Evolutionary conservation across 2,329 filamentous ascomycete genomes (phyloP).

Genomic region (Fusarium burgessii): DNA sequence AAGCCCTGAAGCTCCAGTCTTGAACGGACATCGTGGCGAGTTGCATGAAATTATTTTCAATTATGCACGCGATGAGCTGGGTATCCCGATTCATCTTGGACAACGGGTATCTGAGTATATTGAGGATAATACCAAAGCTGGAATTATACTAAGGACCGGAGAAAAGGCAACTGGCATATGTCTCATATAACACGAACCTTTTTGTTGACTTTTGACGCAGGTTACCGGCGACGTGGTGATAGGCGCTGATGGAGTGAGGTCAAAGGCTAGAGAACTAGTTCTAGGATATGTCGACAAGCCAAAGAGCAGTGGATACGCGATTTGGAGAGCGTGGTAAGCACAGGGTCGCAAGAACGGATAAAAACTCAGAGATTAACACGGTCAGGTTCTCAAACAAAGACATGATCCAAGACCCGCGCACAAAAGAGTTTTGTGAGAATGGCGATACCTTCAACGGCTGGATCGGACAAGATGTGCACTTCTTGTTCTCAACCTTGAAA

Average conservation of each 20-base stretch:
- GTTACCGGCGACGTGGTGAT: constrained; percentile 31
- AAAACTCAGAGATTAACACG: fast-evolving
- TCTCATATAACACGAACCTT: fast-evolving
- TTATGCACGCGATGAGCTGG: constrained; percentile 33
- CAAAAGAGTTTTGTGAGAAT: constrained; percentile 65
- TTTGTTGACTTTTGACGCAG: constrained; percentile 2
- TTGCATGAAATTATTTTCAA: constrained; percentile 33
- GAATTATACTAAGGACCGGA: constrained; percentile 25
- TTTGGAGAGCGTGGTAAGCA: constrained; percentile 63
- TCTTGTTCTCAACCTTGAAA: constrained; percentile 68
- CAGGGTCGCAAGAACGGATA: fast-evolving
- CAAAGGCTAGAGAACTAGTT: constrained; percentile 37
- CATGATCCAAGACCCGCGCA: constrained; percentile 64
- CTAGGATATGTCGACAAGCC: constrained; percentile 28
- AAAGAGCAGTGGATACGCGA: constrained; percentile 38
- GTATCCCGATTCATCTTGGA: constrained; percentile 24
- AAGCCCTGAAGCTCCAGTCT: constrained; percentile 23
- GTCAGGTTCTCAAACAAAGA: constrained; percentile 55
- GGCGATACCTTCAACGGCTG: constrained; percentile 70
- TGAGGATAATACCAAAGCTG: background rate
- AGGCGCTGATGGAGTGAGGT: constrained; percentile 36
- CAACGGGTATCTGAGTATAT: constrained; percentile 31
- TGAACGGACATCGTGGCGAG: constrained; percentile 36
- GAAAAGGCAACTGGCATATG: background rate
- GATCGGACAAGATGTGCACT: constrained; percentile 57